These are phyloP conservation scores for Citrullus amarus DNA, from an alignment of 306 rosid species.

Conservation along the genomic window DNA sequence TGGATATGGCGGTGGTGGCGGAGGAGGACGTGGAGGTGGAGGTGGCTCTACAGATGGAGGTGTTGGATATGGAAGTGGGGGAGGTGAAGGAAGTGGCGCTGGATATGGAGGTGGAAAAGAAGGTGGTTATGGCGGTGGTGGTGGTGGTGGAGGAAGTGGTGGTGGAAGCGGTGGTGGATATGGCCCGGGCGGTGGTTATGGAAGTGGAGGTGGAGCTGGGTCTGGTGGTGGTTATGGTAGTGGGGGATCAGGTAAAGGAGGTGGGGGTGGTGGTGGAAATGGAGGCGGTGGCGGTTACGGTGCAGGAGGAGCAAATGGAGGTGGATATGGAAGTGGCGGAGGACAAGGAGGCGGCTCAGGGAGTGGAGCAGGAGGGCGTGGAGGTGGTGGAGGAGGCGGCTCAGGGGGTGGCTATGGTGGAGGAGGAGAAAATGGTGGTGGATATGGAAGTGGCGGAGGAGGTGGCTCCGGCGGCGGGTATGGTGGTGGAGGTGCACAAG, in stretches of 20 bases:
- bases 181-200: constrained; percentile 13
- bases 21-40: constrained; percentile 10
- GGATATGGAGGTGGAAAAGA: constrained; percentile 15
- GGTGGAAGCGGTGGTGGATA: constrained; percentile 7
- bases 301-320: constrained; percentile 21
- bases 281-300: constrained; percentile 25
- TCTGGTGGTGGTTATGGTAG: constrained; percentile 12
- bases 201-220: constrained; percentile 14
- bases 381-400: constrained; percentile 14
- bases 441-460: constrained; percentile 26
- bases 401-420: constrained; percentile 14
- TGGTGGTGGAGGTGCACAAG: constrained; percentile 29
- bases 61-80: constrained; percentile 24
- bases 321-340: constrained; percentile 27
- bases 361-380: constrained; percentile 5
- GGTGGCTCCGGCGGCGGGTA: constrained; percentile 16
- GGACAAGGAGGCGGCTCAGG: constrained; percentile 27
- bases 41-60: background rate
- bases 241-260: background rate
- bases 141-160: background rate
- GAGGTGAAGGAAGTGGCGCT: constrained; percentile 1
- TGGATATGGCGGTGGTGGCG: constrained; percentile 19
- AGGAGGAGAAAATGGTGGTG: constrained; percentile 23
- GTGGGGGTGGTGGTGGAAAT: background rate
- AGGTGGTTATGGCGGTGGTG: constrained; percentile 11